These are phyloP conservation scores for Xanthoparmelia taractica DNA, from an alignment of 495 filamentous ascomycete species.

Conservation along the genomic window DNA sequence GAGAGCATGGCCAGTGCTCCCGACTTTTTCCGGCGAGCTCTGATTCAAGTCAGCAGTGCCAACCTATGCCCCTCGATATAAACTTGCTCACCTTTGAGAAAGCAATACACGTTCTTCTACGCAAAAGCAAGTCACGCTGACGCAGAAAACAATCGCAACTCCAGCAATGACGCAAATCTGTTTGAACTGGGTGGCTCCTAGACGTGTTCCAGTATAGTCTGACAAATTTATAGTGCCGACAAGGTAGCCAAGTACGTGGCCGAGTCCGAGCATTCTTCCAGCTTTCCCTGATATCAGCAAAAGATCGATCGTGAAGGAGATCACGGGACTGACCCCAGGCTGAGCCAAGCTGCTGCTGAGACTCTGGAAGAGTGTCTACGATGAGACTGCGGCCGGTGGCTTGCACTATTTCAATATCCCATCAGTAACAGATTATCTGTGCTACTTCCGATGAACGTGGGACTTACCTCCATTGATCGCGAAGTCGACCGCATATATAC, in stretches of 20 bases:
- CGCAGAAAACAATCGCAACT: constrained; percentile 54
- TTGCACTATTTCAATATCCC: constrained; percentile 53
- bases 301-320: not conserved
- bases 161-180: constrained; percentile 80
- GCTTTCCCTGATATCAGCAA: constrained; percentile 38
- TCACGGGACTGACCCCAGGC: constrained; percentile 65
- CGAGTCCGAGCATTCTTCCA: constrained; percentile 80
- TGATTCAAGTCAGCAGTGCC: not conserved
- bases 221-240: constrained; percentile 75
- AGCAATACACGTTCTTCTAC: constrained; percentile 77
- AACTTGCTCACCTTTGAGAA: constrained; percentile 47
- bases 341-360: constrained; percentile 79
- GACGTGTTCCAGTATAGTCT: constrained; percentile 57
- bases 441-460: not conserved
- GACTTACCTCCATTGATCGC: constrained; percentile 79
- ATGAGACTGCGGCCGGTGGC: constrained; percentile 79
- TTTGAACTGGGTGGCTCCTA: constrained; percentile 91
- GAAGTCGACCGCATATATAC: constrained; percentile 88
- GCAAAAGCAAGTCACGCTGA: constrained; percentile 67
- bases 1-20: constrained; percentile 40
- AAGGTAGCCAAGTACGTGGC: constrained; percentile 76
- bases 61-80: not conserved
- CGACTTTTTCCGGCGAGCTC: constrained; percentile 10
- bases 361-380: constrained; percentile 81
- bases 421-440: constrained; percentile 19